phyloP scores from a whole-genome alignment of 1,284 basidiomycete species.

The Ustilago sp. region DNA sequence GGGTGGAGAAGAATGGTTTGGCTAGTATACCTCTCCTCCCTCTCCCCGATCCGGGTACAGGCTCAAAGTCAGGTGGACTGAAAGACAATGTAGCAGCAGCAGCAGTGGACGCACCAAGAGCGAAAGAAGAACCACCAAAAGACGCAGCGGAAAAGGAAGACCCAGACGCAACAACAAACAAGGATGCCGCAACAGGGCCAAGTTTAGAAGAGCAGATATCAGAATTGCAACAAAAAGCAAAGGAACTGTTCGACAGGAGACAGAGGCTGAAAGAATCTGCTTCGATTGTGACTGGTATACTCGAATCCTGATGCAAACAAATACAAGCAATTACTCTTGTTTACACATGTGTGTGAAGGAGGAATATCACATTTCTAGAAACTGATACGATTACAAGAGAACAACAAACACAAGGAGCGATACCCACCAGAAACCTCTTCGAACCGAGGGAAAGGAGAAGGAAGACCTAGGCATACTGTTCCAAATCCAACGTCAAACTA shows the following conservation, averaged over 20 bases:
- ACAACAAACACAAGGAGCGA: neutral
- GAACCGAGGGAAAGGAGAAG: neutral
- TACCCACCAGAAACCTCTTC: neutral
- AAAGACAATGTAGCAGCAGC: neutral
- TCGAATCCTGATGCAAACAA: conserved; percentile 22
- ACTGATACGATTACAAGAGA: neutral
- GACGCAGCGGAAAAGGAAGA: neutral
- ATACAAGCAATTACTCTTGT: neutral
- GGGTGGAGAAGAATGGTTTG: conserved; percentile 40
- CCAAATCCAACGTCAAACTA: conserved; percentile 87
- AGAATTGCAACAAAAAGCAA: conserved; percentile 26
- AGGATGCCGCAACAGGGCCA: neutral
- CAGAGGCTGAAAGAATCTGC: conserved; percentile 40
- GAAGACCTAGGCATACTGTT: conserved; percentile 59
- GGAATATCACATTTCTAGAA: neutral
- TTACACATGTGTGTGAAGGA: neutral
- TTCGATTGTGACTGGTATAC: conserved; percentile 34
- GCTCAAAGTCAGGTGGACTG: too few species aligned
- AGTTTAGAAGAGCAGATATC: conserved; percentile 10
- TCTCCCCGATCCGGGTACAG: neutral
- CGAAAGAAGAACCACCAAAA: neutral
- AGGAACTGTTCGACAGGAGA: conserved; percentile 33
- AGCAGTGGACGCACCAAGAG: neutral
- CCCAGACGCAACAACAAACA: neutral
- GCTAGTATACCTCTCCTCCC: conserved; percentile 27